phyloP scores from a whole-genome alignment of 2,329 filamentous ascomycete genomes.

The Stagonosporopsis chrysanthemi region DNA sequence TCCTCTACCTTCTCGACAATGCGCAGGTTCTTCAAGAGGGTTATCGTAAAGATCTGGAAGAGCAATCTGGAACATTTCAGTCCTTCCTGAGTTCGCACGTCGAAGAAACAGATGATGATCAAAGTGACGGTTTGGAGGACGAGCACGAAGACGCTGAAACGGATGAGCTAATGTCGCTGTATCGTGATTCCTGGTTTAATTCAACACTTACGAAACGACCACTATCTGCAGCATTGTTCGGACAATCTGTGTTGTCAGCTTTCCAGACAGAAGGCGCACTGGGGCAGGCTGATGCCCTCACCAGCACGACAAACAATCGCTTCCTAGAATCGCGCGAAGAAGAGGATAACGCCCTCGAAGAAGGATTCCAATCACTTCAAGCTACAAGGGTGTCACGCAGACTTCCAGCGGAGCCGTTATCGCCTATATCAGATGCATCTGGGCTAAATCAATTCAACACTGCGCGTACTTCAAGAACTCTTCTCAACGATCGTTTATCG shows the following conservation, averaged over 20 bases:
- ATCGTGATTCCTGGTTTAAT: constrained; percentile 26
- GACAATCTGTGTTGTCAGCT: constrained; percentile 29
- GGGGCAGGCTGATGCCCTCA: not conserved
- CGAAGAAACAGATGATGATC: constrained; percentile 11
- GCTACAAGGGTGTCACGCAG: not conserved
- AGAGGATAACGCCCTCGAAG: not conserved
- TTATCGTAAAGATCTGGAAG: constrained; percentile 63
- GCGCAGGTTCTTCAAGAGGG: constrained; percentile 75
- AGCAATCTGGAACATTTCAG: constrained; percentile 55
- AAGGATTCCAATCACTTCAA: not conserved
- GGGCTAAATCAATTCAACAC: constrained; percentile 2
- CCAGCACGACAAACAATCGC: not conserved
- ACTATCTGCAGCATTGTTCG: constrained; percentile 27
- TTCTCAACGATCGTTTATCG: constrained; percentile 5
- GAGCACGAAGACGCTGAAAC: constrained; percentile 16
- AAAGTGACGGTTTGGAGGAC: constrained; percentile 13
- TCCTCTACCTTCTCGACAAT: constrained; percentile 79
- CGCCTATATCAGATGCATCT: constrained; percentile 4
- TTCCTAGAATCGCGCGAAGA: not conserved
- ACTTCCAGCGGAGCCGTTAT: not conserved
- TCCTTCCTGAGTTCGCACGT: constrained; percentile 32
- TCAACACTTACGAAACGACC: constrained; percentile 23
- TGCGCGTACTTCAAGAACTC: constrained; percentile 10
- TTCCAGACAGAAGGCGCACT: constrained; percentile 16
- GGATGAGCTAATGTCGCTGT: constrained; percentile 28